Percentiles rank a stretch among this genome's conserved stretches.
Evolutionary conservation across 345 rosid genomes (phyloP).

Genomic region (Salix suchowensis): DNA sequence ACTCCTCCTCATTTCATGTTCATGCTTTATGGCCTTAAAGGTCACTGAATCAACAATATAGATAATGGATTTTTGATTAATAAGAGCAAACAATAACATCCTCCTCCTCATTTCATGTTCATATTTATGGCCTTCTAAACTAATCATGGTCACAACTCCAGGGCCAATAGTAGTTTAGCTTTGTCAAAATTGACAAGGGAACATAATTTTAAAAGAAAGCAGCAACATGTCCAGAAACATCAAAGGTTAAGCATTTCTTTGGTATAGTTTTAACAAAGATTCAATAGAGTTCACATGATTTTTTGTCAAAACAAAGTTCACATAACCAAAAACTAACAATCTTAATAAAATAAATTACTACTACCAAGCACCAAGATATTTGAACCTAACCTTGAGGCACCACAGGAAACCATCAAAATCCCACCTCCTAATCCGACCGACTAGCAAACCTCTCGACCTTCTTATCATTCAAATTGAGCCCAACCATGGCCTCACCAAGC

Average conservation of each 20-base stretch:
- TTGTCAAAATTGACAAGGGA: not conserved
- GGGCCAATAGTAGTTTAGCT: not conserved
- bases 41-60: too few relatives aligned
- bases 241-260: not conserved
- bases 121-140: too few relatives aligned
- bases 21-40: too few relatives aligned
- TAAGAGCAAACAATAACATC: not conserved
- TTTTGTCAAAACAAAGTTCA: not conserved
- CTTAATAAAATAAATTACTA: not conserved
- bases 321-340: not conserved
- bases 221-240: not conserved
- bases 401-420: not conserved
- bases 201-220: not conserved
- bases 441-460: slow-evolving; percentile 34
- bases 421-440: slow-evolving; percentile 21
- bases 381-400: slow-evolving; percentile 4
- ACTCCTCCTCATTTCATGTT: not conserved
- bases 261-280: not conserved
- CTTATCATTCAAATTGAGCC: slow-evolving; percentile 26
- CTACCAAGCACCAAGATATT: not conserved
- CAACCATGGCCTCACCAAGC: slow-evolving; percentile 37
- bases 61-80: too few relatives aligned
- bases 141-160: not conserved
- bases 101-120: not conserved
- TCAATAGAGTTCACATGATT: not conserved